phyloP scores from a whole-genome alignment of 176 grass and related monocot species.

The Echinochloa phyllopogon region DNA sequence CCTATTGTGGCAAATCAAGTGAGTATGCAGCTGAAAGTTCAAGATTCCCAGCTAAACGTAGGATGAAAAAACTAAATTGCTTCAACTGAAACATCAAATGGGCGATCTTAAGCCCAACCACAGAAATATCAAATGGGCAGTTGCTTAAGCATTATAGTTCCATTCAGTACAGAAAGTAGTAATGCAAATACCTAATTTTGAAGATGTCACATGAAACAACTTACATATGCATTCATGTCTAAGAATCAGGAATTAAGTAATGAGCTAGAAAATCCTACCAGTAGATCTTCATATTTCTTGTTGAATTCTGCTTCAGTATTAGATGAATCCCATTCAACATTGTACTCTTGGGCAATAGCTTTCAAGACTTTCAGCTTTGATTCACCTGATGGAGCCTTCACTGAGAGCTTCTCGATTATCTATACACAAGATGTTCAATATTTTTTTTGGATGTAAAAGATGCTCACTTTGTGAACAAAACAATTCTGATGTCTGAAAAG shows the following conservation, averaged over 20 bases:
- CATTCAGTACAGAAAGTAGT: not conserved
- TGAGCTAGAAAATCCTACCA: slow-evolving; percentile 62
- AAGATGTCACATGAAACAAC: slow-evolving; percentile 21
- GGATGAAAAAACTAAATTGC: not conserved
- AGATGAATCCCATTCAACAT: slow-evolving; percentile 92
- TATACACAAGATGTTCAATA: slow-evolving; percentile 38
- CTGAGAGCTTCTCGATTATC: slow-evolving; percentile 98
- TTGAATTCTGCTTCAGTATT: slow-evolving; percentile 82
- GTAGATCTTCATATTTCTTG: slow-evolving; percentile 93
- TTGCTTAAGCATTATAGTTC: slow-evolving; percentile 19
- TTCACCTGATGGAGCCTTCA: slow-evolving; percentile 82
- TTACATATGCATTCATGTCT: slow-evolving; percentile 24
- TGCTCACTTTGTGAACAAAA: slow-evolving; percentile 14
- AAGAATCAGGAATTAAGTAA: slow-evolving; percentile 15
- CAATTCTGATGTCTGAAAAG: slow-evolving; percentile 10
- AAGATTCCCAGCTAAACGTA: slow-evolving; percentile 23
- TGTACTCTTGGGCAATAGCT: slow-evolving; percentile 80
- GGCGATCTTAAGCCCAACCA: not conserved
- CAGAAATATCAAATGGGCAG: not conserved
- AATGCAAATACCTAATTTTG: not conserved
- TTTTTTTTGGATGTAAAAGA: slow-evolving; percentile 4
- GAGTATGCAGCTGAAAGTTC: not conserved
- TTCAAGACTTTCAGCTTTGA: slow-evolving; percentile 85
- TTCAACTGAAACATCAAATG: slow-evolving; percentile 13
- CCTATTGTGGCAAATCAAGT: not conserved